phyloP scores from a whole-genome alignment of 108 stramenopile genomes.

The Nitzschia palea region DNA sequence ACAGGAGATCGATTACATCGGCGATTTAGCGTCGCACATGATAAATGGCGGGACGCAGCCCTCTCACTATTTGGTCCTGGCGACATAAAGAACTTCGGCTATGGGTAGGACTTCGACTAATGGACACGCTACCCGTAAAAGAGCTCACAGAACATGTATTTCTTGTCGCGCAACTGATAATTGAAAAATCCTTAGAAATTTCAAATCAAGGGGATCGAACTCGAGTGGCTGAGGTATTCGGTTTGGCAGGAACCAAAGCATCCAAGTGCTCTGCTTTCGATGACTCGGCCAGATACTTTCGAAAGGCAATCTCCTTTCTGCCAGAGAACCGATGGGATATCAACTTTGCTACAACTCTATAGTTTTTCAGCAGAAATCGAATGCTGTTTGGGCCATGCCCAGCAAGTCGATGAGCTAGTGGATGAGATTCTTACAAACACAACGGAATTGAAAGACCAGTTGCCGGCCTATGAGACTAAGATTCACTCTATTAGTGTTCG shows the following conservation, averaged over 20 bases:
- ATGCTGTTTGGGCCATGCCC: slow-evolving; percentile 17
- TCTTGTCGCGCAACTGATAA: neutral
- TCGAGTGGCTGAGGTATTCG: slow-evolving; percentile 8
- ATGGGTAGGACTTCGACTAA: slow-evolving; percentile 1
- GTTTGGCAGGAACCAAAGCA: slow-evolving; percentile 22
- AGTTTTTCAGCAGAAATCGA: slow-evolving; percentile 21
- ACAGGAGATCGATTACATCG: neutral
- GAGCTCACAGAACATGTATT: slow-evolving; percentile 4
- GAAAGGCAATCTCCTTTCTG: slow-evolving; percentile 11
- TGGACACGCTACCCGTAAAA: neutral
- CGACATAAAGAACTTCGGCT: slow-evolving; percentile 19
- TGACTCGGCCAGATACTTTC: slow-evolving; percentile 1
- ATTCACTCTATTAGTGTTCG: slow-evolving; percentile 18
- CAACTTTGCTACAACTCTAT: slow-evolving; percentile 12
- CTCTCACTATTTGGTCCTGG: slow-evolving; percentile 28
- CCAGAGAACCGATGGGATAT: slow-evolving; percentile 1
- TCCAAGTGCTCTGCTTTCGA: slow-evolving; percentile 18
- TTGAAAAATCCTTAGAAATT: neutral
- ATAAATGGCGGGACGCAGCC: slow-evolving; percentile 40
- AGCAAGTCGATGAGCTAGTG: slow-evolving; percentile 6
- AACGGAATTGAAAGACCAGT: slow-evolving; percentile 10
- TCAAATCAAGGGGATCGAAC: neutral
- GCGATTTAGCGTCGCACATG: slow-evolving; percentile 17
- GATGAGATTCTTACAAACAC: slow-evolving; percentile 9
- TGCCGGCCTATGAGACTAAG: slow-evolving; percentile 13